Evolutionary conservation across 495 filamentous ascomycete genomes (phyloP).

Genomic region (Hypoxylon cercidicola): DNA sequence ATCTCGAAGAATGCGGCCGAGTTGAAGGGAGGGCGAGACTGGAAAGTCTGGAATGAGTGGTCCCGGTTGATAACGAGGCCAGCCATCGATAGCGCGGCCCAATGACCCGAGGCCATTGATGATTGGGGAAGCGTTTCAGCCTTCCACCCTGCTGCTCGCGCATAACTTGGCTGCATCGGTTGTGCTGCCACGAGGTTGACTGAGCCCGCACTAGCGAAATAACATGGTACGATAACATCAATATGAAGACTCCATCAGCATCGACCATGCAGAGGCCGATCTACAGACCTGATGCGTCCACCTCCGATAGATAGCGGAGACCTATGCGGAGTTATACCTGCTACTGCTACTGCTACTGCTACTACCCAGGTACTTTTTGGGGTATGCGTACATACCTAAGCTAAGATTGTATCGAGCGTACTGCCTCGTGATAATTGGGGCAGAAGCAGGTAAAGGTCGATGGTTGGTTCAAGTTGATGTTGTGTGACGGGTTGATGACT

Average conservation of each 20-base stretch:
- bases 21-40: slow-evolving; percentile 4
- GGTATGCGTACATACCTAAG: neutral
- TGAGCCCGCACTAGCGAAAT: slow-evolving; percentile 34
- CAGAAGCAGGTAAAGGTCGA: slow-evolving; percentile 11
- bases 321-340: neutral
- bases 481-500: slow-evolving; percentile 9
- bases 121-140: slow-evolving; percentile 37
- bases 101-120: slow-evolving; percentile 28
- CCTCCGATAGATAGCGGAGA: slow-evolving; percentile 9
- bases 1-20: slow-evolving; percentile 36
- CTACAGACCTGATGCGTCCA: slow-evolving; percentile 21
- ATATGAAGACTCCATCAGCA: slow-evolving; percentile 18
- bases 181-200: slow-evolving; percentile 40
- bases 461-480: slow-evolving; percentile 13
- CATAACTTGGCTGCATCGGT: slow-evolving; percentile 33
- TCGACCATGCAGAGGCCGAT: slow-evolving; percentile 24
- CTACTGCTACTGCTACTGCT: too few relatives aligned
- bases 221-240: slow-evolving; percentile 26
- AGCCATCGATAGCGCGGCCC: slow-evolving; percentile 22
- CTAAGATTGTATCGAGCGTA: slow-evolving; percentile 4
- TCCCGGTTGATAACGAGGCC: slow-evolving; percentile 22
- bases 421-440: slow-evolving; percentile 19
- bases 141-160: slow-evolving; percentile 15
- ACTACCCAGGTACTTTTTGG: too few relatives aligned
- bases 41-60: slow-evolving; percentile 21